These are phyloP conservation scores for Sporothrix brunneoviolacea DNA, from an alignment of 2,329 filamentous ascomycete genomes.

Conservation along the genomic window DNA sequence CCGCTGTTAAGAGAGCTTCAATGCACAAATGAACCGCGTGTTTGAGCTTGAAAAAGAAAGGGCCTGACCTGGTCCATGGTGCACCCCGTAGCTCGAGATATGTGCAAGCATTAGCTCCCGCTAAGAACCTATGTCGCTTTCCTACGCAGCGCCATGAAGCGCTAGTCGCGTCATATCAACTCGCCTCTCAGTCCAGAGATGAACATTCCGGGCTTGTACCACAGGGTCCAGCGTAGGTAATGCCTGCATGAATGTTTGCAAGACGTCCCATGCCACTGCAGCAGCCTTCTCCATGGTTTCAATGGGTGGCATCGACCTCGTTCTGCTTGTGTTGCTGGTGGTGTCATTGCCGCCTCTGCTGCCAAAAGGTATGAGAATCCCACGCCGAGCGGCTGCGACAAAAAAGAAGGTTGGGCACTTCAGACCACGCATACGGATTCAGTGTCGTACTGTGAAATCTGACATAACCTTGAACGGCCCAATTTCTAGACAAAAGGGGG, in stretches of 20 bases:
- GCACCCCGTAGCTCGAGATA: conserved; percentile 49
- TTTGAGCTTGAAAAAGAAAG: neutral
- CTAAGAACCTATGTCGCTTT: no score
- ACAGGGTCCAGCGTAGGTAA: conserved; percentile 35
- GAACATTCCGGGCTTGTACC: conserved; percentile 27
- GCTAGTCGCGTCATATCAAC: no score
- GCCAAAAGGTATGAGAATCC: conserved; percentile 26
- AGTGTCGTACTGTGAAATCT: conserved; percentile 41
- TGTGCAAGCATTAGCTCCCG: no score
- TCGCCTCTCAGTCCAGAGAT: conserved; percentile 18
- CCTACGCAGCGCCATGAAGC: no score
- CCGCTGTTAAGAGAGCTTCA: neutral
- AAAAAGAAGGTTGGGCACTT: conserved; percentile 52
- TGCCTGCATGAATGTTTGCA: conserved; percentile 36
- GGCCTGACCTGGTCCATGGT: conserved; percentile 32
- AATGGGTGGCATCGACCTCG: conserved; percentile 26
- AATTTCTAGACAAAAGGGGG: conserved; percentile 8
- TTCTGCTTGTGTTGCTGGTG: no score
- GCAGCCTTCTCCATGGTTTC: conserved; percentile 18
- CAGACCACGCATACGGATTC: conserved; percentile 51
- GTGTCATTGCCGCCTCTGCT: no score
- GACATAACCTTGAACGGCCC: conserved; percentile 34
- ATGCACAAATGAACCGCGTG: no score
- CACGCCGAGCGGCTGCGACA: conserved; percentile 47
- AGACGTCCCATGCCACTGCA: conserved; percentile 18